Base-by-base conservation (phyloP, 371 early-diverging fungal species). In the Nematocida sp. region DNA sequence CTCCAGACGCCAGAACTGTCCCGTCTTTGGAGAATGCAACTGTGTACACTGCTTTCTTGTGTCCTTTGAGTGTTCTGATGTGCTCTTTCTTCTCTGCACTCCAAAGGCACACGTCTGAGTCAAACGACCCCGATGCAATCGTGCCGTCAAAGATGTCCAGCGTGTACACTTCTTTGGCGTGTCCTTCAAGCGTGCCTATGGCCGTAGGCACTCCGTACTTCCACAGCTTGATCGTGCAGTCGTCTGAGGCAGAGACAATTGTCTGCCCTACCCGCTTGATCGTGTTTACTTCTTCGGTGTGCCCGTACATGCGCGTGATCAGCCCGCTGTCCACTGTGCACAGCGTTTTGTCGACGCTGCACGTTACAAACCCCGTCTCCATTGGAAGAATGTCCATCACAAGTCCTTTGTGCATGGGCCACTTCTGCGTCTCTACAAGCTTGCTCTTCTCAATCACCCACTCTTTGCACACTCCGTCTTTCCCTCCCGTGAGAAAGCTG, bases 71-170 rank as follows among this genome's bases (percentile, higher is more conserved):
- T 13, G 93, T 83, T 2, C 88, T 88, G 2, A 80, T 84, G 0
- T 84, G 78, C 19, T 57, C 32, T 25, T 25, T 7, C 7, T 34
- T 19, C 29, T 58, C 62, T 0, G 87, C 88, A 83, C 92, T 91
- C 94, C 94, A 95, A 13, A 95, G 77, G 25, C 91, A 86, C 4
- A 91, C 88, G 0, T 89, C 88, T 7, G 87, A 85, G 82, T 94
- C 95, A 79, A 92, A 92, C 19, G 91, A 90, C 11, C 88, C 92
- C 7, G 90, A 91, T 29, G 91, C 95, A 74, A 96, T 89, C 56
- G 92, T 80, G 63, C 89, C 91, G 2, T 87, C 85, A 80, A 89
- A 83, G 91, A 90, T 91, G 31, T 85, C 85, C 23, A 90, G 67
- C 19, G 87, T 83, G 80, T 90, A 89, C 34, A 93, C 87, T 78